phyloP scores from a whole-genome alignment of 345 rosid species.

The Psidium friedrichsthalianum region DNA sequence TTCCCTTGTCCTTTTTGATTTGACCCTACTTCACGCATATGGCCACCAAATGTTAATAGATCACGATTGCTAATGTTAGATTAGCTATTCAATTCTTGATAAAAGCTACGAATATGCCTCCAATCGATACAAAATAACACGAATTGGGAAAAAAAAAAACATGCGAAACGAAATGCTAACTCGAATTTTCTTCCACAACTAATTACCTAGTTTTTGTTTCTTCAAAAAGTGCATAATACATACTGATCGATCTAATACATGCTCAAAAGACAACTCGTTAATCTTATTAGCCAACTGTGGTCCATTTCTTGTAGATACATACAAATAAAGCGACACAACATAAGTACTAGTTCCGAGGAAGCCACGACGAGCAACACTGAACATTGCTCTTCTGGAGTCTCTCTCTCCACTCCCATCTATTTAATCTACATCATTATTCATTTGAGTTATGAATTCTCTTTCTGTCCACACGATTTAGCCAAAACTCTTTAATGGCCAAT shows the following conservation, averaged over 20 bases:
- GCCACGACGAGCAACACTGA: not conserved
- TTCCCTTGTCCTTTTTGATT: no score
- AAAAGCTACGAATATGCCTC: not conserved
- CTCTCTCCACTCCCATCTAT: not conserved
- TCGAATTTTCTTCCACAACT: not conserved
- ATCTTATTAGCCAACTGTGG: not conserved
- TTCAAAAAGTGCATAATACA: not conserved
- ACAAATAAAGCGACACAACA: not conserved
- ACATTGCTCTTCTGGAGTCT: not conserved
- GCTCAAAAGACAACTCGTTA: not conserved
- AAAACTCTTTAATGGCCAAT: not conserved
- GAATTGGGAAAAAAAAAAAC: no score
- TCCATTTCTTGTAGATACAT: not conserved
- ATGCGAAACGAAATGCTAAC: not conserved
- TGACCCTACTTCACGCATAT: not conserved
- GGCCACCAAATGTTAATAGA: not conserved
- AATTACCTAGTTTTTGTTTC: not conserved
- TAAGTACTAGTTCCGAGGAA: not conserved
- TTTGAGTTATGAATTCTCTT: not conserved
- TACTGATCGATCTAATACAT: not conserved
- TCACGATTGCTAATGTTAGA: not conserved
- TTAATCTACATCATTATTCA: not conserved
- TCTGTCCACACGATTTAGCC: not conserved
- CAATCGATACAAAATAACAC: no score
- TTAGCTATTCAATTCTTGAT: not conserved